Evolutionary conservation across 225 moss, liverwort and hornwort genomes (phyloP).

Genomic region (Bryoerythrophyllum caledonicum): DNA sequence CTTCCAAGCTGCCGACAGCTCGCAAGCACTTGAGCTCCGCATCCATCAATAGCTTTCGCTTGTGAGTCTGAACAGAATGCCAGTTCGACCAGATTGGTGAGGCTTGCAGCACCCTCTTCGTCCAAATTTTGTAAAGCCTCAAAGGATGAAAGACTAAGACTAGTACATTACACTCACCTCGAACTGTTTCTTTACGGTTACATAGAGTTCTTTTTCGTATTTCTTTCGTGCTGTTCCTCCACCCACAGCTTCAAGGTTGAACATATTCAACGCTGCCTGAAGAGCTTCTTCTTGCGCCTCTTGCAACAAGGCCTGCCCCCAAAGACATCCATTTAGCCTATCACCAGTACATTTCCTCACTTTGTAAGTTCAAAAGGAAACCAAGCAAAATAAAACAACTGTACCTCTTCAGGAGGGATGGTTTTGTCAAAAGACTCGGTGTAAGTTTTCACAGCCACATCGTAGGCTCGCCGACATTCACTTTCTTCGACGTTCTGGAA

Average conservation of each 20-base stretch:
- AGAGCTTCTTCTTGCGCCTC: slow-evolving; percentile 79
- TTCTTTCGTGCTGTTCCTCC: slow-evolving; percentile 66
- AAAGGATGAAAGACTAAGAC: not conserved
- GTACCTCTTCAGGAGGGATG: slow-evolving; percentile 74
- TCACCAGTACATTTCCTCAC: not conserved
- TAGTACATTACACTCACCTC: slow-evolving; percentile 42
- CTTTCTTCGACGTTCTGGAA: slow-evolving; percentile 84
- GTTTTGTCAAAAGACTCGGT: slow-evolving; percentile 53
- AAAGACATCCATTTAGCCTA: not conserved
- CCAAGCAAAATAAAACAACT: not conserved
- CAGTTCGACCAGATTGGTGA: slow-evolving; percentile 2
- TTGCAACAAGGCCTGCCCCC: slow-evolving; percentile 51
- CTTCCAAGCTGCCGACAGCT: slow-evolving; percentile 77
- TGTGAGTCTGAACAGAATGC: slow-evolving; percentile 41
- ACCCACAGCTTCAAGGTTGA: slow-evolving; percentile 79
- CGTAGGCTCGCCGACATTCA: slow-evolving; percentile 79
- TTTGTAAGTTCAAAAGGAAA: not conserved
- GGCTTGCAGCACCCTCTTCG: not conserved
- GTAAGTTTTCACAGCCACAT: slow-evolving; percentile 59
- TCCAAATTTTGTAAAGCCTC: not conserved
- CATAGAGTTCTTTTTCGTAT: slow-evolving; percentile 68
- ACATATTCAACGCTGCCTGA: slow-evolving; percentile 68
- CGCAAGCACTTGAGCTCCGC: slow-evolving; percentile 73
- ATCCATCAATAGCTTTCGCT: slow-evolving; percentile 71
- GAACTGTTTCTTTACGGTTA: slow-evolving; percentile 63